Evolutionary conservation across 2,329 filamentous ascomycete species (phyloP), one percentile per base, ranked within the genome.

Genomic region (Bipolaris victoriae): DNA sequence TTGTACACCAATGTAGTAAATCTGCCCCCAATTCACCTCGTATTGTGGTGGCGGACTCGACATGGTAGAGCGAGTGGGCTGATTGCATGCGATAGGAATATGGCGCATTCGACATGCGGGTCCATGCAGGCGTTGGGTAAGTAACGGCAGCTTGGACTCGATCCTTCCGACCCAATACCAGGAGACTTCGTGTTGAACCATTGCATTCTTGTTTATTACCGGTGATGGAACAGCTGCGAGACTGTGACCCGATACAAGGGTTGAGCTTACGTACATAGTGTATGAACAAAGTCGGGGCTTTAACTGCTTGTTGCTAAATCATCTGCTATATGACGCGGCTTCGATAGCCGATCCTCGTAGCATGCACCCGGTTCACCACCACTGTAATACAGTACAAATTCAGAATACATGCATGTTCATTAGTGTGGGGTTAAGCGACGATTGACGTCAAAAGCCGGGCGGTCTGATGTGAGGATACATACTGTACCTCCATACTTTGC

Each of bases 21-120:
- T 29, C 26, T 10, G 26, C 7, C 45, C 26, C 3, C 29, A 6
- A 24, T n/a, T 29, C 29, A 13, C 26, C 18, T 51, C 39, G 46
- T 45, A 45, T 51, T 46, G 55, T 49, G 40, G 55, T 55, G 40
- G 55, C 40, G 33, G 43, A n/a, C 39, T 35, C 24, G 43, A n/a
- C 35, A 26, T 10, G 36, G 3, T 46, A 35, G 29, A 24, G 18
- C 24, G 37, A 26, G 41, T 41, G 46, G 46, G 10, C 6, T 15
- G 26, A 36, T 9, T n/a, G 2, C 40, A 45, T 26, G 31, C 36
- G 16, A 31, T 9, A 18, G 40, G 16, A 33, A 33, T 24, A 35
- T 18, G 5, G 37, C 3, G 37, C 10, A 26, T 47, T 37, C 20
- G 35, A 31, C 48, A 47, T 29, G 49, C 41, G 6, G n/a, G 35